Base-by-base conservation (phyloP, 352 stramenopile genomes). In the Globisporangium nunn region DNA sequence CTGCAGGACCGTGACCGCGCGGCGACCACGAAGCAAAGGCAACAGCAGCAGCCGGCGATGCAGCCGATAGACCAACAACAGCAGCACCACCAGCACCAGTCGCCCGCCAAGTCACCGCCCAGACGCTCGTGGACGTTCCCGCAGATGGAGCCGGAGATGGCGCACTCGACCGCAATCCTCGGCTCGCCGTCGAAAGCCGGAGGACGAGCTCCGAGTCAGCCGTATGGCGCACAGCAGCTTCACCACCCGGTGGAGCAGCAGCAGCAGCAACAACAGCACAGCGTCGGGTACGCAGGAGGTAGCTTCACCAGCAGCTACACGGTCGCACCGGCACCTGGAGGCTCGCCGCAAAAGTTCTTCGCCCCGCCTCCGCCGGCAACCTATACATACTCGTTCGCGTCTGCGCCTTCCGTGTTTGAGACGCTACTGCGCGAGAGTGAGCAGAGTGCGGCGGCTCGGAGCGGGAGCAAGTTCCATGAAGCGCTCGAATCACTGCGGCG, bases 401-500 rank as follows among this genome's bases (percentile, higher is more conserved):
- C 52, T n/a, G 12, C 45, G 7, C 65, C 73, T 2, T 76, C 75
- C 5, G 63, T 81, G 8, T 88, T 86, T 33, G 78, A 85, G 57
- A 68, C 73, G 2, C 41, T 88, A 28, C 28, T 85, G 18, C 69
- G 60, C 11, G 68, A 84, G 46, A 51, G 15, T 15, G 57, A 62
- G 10, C 57, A 70, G 31, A 68, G 68, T 14, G 59, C 67, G 14
- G 66, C 56, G 1, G 51, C 56, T 28, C 63, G 56, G n/a, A 67
- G 59, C 7, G 61, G 58, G 15, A 53, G 35, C 41, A 48, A 59
- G 7, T 68, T 87, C 61, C 66, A 80, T 37, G 71, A 77, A 15
- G 62, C 79, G 7, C 56, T 87, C 7, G 56, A 71, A 35, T 49
- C 47, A 6, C 56, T 87, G 17, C 71, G 80, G 35, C 62, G 52